These are phyloP conservation scores for Cercospora beticola DNA, from an alignment of 2,329 filamentous ascomycete species.

Conservation along the genomic window DNA sequence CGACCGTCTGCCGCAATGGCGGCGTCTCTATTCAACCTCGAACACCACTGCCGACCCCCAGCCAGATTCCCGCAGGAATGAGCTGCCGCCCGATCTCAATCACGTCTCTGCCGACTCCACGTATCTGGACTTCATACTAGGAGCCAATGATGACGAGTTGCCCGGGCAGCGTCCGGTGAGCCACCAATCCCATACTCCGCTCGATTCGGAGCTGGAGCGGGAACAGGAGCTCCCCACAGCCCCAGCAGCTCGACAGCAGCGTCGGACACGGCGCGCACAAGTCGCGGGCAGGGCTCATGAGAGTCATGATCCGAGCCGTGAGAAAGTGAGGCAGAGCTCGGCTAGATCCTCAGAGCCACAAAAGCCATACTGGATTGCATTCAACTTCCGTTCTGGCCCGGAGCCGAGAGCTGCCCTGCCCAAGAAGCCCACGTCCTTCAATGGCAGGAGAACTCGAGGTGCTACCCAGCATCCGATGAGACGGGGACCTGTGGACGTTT, in stretches of 20 bases:
- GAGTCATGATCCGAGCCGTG: background rate
- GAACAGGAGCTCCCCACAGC: background rate
- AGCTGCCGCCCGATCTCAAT: constrained; percentile 1
- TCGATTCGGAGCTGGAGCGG: background rate
- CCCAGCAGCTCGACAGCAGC: background rate
- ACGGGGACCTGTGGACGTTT: background rate
- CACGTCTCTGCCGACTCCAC: constrained; percentile 8
- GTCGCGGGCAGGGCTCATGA: background rate
- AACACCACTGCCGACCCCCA: background rate
- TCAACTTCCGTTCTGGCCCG: background rate
- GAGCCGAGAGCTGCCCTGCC: background rate
- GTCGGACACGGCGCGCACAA: background rate
- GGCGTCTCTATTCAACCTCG: background rate
- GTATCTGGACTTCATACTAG: constrained; percentile 13
- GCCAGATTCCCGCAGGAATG: constrained; percentile 6
- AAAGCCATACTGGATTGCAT: background rate
- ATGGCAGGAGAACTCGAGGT: background rate
- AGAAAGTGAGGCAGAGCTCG: background rate
- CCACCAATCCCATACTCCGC: background rate
- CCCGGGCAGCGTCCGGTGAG: background rate
- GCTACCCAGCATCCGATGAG: background rate
- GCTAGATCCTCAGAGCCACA: background rate
- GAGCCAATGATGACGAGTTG: background rate
- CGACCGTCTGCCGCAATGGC: background rate
- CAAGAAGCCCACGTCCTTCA: background rate